Conservation (phyloP, 2,329 filamentous ascomycete genomes). For the Claviceps digitariae region DNA sequence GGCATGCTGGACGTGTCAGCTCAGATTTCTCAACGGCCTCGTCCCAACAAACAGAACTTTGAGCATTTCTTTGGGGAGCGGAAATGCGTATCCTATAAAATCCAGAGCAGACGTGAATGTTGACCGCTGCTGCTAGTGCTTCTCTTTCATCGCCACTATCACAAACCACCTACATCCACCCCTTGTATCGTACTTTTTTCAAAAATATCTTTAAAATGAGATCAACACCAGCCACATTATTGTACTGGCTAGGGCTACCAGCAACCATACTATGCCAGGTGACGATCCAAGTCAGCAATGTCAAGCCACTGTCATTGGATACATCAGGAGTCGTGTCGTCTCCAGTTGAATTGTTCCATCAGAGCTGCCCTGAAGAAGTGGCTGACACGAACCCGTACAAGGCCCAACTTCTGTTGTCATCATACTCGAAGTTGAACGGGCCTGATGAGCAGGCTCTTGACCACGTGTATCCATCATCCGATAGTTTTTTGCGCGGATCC, state of each 20-base stretch:
- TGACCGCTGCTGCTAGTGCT: not conserved
- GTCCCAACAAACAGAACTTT: no score
- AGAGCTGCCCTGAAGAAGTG: slow-evolving; percentile 22
- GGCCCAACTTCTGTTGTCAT: slow-evolving; percentile 17
- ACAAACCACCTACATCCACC: no score
- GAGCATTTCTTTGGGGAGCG: not conserved
- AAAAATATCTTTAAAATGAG: slow-evolving; percentile 4
- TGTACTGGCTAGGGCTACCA: slow-evolving; percentile 4
- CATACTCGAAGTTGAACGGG: slow-evolving; percentile 10
- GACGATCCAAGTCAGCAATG: slow-evolving; percentile 13
- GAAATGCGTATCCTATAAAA: not conserved
- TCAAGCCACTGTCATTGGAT: slow-evolving; percentile 15
- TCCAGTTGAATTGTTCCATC: slow-evolving; percentile 15
- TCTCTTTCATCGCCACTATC: not conserved
- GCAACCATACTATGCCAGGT: slow-evolving; percentile 5
- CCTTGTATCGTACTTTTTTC: not conserved
- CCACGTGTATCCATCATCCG: slow-evolving; percentile 18
- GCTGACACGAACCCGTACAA: slow-evolving; percentile 9
- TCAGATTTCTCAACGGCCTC: not conserved
- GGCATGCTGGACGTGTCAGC: not conserved
- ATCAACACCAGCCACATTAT: not conserved
- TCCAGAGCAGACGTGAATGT: not conserved
- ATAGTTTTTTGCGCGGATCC: slow-evolving; percentile 29
- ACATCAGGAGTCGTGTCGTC: slow-evolving; percentile 13
- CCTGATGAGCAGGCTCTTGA: slow-evolving; percentile 8